Evolutionary conservation across 1,284 basidiomycete genomes (phyloP).

Genomic region (Flammula alnicola): DNA sequence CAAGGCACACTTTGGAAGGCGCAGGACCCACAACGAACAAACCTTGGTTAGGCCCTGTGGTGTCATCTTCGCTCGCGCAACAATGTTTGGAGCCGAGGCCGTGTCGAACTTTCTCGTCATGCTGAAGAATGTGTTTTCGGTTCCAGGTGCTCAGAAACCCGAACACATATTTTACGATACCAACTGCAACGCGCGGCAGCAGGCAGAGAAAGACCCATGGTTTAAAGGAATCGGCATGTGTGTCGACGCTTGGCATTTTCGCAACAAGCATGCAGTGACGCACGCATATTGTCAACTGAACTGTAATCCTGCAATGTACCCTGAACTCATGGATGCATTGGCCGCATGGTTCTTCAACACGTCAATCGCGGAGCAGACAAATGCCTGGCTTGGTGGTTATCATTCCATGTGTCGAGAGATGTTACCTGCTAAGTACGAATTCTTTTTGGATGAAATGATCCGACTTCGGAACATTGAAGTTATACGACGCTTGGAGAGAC

Average conservation of each 20-base stretch:
- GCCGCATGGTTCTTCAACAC: constrained; percentile 35
- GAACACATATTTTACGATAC: constrained; percentile 37
- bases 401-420: constrained; percentile 30
- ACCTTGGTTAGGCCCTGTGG: constrained; percentile 36
- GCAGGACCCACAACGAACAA: constrained; percentile 40
- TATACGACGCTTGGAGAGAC: too few relatives aligned
- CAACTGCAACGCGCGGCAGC: constrained; percentile 34
- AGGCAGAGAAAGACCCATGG: constrained; percentile 25
- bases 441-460: constrained; percentile 43
- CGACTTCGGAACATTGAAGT: constrained; percentile 26
- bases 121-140: constrained; percentile 24
- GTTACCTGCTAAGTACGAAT: constrained; percentile 25
- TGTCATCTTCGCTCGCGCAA: constrained; percentile 33
- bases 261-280: constrained; percentile 36
- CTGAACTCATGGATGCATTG: constrained; percentile 28
- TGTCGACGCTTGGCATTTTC: constrained; percentile 44
- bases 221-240: constrained; percentile 30
- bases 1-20: constrained; percentile 33
- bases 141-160: constrained; percentile 24
- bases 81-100: constrained; percentile 37
- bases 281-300: constrained; percentile 37
- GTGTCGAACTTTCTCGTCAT: constrained; percentile 30
- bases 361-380: constrained; percentile 34
- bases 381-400: constrained; percentile 33
- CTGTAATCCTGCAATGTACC: constrained; percentile 37